phyloP scores from a whole-genome alignment of 306 rosid genomes.

The Dryas drummondii region DNA sequence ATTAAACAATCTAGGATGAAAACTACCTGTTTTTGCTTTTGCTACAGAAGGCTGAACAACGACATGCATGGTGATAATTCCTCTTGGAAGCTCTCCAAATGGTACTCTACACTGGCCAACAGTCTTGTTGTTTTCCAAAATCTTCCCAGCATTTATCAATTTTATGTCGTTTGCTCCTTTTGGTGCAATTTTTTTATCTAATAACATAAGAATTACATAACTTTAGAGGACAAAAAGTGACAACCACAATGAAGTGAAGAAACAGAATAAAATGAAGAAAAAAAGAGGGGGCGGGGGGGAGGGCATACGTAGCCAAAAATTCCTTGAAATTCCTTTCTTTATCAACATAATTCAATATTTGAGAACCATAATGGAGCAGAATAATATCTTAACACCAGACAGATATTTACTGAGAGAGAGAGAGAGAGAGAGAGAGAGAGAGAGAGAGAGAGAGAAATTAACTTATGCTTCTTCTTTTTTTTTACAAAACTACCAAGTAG shows the following conservation, averaged over 20 bases:
- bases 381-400: neutral
- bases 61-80: slow-evolving; percentile 88
- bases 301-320: neutral
- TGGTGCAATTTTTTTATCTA: slow-evolving; percentile 75
- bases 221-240: slow-evolving; percentile 11
- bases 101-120: slow-evolving; percentile 88
- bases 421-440: no score
- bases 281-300: no score
- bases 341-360: neutral
- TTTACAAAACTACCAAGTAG: no score
- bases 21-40: slow-evolving; percentile 80
- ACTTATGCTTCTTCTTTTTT: no score
- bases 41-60: slow-evolving; percentile 84
- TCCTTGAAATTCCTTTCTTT: neutral
- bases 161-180: slow-evolving; percentile 82
- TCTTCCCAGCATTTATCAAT: slow-evolving; percentile 79
- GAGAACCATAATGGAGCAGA: neutral
- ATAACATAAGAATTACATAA: slow-evolving; percentile 21
- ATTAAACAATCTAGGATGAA: slow-evolving; percentile 13
- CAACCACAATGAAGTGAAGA: neutral
- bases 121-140: slow-evolving; percentile 88
- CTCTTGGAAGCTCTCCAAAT: slow-evolving; percentile 73
- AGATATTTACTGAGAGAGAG: neutral
- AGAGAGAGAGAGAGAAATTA: no score
- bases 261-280: neutral